Conservation (phyloP, 176 grass and related monocot species). For the barley (Hordeum vulgare) region DNA sequence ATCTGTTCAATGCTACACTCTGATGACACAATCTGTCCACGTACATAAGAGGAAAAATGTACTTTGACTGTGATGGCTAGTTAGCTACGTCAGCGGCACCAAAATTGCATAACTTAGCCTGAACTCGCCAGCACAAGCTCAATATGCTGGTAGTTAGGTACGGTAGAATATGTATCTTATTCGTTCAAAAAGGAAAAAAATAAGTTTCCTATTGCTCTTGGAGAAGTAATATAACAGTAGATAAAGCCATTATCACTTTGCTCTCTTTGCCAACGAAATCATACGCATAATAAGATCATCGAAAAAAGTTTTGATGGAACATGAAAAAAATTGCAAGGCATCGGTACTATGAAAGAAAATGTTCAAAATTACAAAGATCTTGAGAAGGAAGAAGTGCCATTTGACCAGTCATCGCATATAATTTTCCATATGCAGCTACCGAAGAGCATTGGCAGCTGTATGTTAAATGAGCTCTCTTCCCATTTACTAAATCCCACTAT, state of each 20-base stretch:
- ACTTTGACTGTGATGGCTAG: too few relatives aligned
- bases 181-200: too few relatives aligned
- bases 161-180: too few relatives aligned
- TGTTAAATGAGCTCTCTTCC: neutral
- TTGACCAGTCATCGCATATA: neutral
- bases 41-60: too few relatives aligned
- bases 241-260: neutral
- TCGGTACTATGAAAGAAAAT: neutral
- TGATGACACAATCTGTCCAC: too few relatives aligned
- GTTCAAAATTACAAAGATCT: neutral
- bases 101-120: too few relatives aligned
- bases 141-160: neutral
- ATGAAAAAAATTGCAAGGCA: neutral
- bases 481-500: neutral
- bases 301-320: too few relatives aligned
- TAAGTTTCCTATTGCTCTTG: neutral
- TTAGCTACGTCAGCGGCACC: too few relatives aligned
- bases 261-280: neutral
- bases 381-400: neutral
- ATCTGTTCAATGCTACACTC: too few relatives aligned
- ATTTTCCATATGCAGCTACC: neutral
- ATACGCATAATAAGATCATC: neutral
- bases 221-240: neutral
- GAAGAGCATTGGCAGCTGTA: neutral
- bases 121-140: too few relatives aligned